These are phyloP conservation scores for Russula brevipes DNA, from an alignment of 768 basidiomycete species.

Conservation along the genomic window DNA sequence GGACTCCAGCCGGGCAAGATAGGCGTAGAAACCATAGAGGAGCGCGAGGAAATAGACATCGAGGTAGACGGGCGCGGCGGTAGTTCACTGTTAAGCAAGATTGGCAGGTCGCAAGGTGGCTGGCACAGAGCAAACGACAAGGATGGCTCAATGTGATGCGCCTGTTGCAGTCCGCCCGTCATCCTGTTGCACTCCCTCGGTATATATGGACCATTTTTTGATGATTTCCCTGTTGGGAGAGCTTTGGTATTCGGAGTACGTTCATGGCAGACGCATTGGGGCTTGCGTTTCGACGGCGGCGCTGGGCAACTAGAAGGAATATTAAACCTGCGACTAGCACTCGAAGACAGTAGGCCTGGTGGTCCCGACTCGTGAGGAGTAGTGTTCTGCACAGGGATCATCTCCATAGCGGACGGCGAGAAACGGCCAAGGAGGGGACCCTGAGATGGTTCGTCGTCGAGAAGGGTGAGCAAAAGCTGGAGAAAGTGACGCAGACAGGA, in stretches of 20 bases:
- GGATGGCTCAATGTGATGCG: slow-evolving; percentile 13
- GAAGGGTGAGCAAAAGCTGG: slow-evolving; percentile 20
- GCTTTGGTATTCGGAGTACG: background rate
- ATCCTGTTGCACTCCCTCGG: background rate
- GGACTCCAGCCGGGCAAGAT: slow-evolving; percentile 13
- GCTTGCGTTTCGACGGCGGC: background rate
- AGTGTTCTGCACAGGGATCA: background rate
- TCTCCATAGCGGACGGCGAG: slow-evolving; percentile 15
- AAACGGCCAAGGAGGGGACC: slow-evolving; percentile 18
- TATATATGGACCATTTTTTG: background rate
- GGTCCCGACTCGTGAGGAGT: slow-evolving; percentile 1
- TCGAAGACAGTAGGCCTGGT: background rate
- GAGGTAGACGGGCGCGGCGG: slow-evolving; percentile 18
- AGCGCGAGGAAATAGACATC: slow-evolving; percentile 19
- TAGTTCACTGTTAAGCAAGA: slow-evolving; percentile 16
- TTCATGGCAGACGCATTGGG: background rate
- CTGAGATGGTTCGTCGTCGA: slow-evolving; percentile 19
- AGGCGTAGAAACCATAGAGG: slow-evolving; percentile 22
- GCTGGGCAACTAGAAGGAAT: background rate
- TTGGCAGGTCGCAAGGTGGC: slow-evolving; percentile 15
- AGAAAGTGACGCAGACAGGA: slow-evolving; percentile 22
- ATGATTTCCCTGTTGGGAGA: background rate
- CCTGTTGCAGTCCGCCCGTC: background rate
- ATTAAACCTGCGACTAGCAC: background rate
- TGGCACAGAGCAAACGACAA: slow-evolving; percentile 15